A percentile compares a stretch with the other conserved stretches of the same genome.
Evolutionary conservation across 2,329 filamentous ascomycete species (phyloP).

Genomic region (Cladophialophora immunda): DNA sequence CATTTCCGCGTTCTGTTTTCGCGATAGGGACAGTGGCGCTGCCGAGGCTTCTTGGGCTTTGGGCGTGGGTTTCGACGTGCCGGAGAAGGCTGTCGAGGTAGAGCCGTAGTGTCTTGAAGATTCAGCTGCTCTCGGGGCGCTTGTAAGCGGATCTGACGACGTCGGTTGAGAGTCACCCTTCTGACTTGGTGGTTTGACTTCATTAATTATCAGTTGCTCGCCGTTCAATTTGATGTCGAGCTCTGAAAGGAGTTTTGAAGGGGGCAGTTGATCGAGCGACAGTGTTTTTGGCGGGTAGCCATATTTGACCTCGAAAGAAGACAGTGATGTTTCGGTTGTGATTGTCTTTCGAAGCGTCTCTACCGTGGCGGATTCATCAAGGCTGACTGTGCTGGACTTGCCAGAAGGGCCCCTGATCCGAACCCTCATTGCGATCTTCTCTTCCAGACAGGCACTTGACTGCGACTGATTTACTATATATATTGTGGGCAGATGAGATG

Average conservation of each 20-base stretch:
- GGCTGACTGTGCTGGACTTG: conserved; percentile 69
- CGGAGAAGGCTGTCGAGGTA: conserved; percentile 15
- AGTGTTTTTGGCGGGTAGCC: conserved; percentile 82
- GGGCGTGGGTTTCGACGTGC: conserved; percentile 7
- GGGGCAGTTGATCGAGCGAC: conserved; percentile 63
- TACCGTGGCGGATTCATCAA: conserved; percentile 70
- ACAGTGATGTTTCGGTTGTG: conserved; percentile 69
- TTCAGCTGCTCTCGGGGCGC: background rate
- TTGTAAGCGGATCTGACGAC: background rate
- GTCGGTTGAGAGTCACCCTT: conserved; percentile 12
- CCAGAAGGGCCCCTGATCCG: conserved; percentile 79
- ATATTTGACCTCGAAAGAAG: conserved; percentile 78
- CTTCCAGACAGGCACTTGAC: background rate
- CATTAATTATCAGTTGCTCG: conserved; percentile 72
- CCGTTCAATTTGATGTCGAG: conserved; percentile 71
- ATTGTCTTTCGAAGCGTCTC: conserved; percentile 52
- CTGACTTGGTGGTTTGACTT: conserved; percentile 50
- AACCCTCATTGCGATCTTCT: conserved; percentile 68
- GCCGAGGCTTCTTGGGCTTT: conserved; percentile 27
- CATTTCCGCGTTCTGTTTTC: conserved; percentile 54
- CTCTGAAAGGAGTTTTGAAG: conserved; percentile 60
- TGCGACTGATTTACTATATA: background rate
- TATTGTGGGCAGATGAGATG: conserved; percentile 8
- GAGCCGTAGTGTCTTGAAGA: conserved; percentile 12
- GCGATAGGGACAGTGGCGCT: conserved; percentile 48